Base-by-base conservation (phyloP, 805 yeast species). In the Ogataea nakhonphanomensis region DNA sequence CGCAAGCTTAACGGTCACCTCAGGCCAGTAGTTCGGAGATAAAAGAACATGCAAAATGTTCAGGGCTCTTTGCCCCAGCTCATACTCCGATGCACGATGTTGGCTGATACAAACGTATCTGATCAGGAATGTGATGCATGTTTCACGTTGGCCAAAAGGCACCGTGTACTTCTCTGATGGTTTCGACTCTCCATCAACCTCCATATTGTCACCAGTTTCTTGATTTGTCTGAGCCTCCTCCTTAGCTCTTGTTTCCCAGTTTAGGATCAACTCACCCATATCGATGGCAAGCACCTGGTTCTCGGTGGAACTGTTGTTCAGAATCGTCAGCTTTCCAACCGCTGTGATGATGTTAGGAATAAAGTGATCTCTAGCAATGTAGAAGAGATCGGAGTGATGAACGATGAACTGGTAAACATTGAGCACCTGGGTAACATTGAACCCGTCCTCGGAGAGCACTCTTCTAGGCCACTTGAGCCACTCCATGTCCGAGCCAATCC, bases 391-490 rank as follows among this genome's bases (percentile, higher is more conserved):
- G 0, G 95, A 78, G 51, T 93, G 95, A 36, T 81, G 83, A 25
- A 87, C 87, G 61, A 93, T 78, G 53, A 91, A 88, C 56, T 88
- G 95, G 51, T 88, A 93, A 9, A 93, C 84, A 44, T 86, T 84
- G 45, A 86, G 67, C 27, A 90, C 96, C 55, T 88, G 96, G 2
- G 82, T 78, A 3, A 88, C 89, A 53, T 79, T 88, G 57, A 81
- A 84, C 0, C 93, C 91, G 55, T 89, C 95, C 57, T 95, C 98
- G 2, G 90, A 81, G 10, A 93, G 70, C 2, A 91, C 93, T 37
- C 97, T 73, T 49, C 97, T 79, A 0, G 96, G 95, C 90, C 96
- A 89, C 50, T 86, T 90, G 37, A 93, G 75, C 98, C 98, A 93
- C 39, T 70, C 71, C 44, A 73, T 67, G 7, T 79, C 74, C 2